Conservation (phyloP, 495 filamentous ascomycete genomes). For the Cercophora newfieldiana region DNA sequence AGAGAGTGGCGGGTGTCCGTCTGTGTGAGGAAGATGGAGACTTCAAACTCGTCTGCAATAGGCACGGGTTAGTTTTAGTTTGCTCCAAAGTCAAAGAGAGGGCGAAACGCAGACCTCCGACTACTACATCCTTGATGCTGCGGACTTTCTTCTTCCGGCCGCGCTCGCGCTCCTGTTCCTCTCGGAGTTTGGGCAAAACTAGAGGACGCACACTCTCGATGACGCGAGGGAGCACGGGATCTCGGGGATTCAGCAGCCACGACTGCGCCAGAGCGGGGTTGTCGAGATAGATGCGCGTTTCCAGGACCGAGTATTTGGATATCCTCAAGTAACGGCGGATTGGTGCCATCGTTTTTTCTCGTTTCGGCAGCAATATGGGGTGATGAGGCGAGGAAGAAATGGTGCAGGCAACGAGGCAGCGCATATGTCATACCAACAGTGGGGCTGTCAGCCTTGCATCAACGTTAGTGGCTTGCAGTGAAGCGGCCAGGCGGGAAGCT, state of each 20-base stretch:
- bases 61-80: slow-evolving; percentile 3
- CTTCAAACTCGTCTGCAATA: slow-evolving; percentile 83
- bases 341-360: slow-evolving; percentile 63
- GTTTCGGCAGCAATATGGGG: not conserved
- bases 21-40: slow-evolving; percentile 89
- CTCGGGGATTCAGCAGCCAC: slow-evolving; percentile 77
- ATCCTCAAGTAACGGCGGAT: slow-evolving; percentile 82
- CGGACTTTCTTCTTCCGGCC: slow-evolving; percentile 64
- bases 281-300: slow-evolving; percentile 93
- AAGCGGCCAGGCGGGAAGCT: slow-evolving; percentile 6
- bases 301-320: slow-evolving; percentile 85
- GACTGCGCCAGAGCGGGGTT: slow-evolving; percentile 73
- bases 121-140: slow-evolving; percentile 83
- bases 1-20: slow-evolving; percentile 84
- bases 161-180: slow-evolving; percentile 72
- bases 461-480: slow-evolving; percentile 25
- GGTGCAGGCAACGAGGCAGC: not conserved
- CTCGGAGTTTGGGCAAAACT: slow-evolving; percentile 84
- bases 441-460: slow-evolving; percentile 25
- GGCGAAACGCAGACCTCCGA: slow-evolving; percentile 59
- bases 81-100: not conserved
- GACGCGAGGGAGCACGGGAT: slow-evolving; percentile 74
- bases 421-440: not conserved
- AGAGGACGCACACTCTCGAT: slow-evolving; percentile 80
- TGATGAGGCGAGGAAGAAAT: not conserved